A percentile compares a stretch with the other conserved stretches of the same genome.
Evolutionary conservation across 2,329 filamentous ascomycete genomes (phyloP).

Genomic region (Nemania diffusa): DNA sequence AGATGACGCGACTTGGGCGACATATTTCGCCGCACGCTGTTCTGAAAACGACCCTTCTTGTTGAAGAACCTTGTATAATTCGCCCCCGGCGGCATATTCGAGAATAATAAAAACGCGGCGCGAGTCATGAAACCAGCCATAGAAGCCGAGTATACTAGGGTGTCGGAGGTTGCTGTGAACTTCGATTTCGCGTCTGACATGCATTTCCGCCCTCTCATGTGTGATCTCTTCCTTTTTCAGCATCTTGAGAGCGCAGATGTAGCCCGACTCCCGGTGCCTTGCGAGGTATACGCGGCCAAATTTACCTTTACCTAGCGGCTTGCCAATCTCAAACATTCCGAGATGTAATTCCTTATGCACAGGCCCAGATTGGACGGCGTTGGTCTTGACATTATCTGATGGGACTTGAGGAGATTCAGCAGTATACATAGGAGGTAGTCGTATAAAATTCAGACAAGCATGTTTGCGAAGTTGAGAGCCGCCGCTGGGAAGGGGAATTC

Average conservation of each 20-base stretch:
- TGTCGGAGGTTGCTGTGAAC: slow-evolving; percentile 88
- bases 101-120: slow-evolving; percentile 87
- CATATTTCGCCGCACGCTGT: slow-evolving; percentile 85
- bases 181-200: slow-evolving; percentile 86
- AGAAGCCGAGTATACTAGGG: slow-evolving; percentile 83
- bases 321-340: slow-evolving; percentile 92
- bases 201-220: slow-evolving; percentile 81
- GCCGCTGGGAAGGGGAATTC: neutral
- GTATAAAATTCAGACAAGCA: neutral
- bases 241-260: slow-evolving; percentile 86
- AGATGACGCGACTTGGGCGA: slow-evolving; percentile 87
- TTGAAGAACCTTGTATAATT: slow-evolving; percentile 85
- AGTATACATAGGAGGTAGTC: neutral
- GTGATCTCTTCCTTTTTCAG: slow-evolving; percentile 84
- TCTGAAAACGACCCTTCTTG: slow-evolving; percentile 82
- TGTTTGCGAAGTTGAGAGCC: slow-evolving; percentile 4
- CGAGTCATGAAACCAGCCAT: slow-evolving; percentile 87
- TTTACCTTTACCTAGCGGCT: slow-evolving; percentile 85
- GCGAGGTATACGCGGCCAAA: slow-evolving; percentile 87
- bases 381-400: slow-evolving; percentile 46
- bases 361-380: neutral
- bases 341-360: slow-evolving; percentile 69
- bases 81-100: slow-evolving; percentile 84
- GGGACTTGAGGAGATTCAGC: neutral
- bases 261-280: slow-evolving; percentile 79